phyloP scores from a whole-genome alignment of 768 basidiomycete species.

The Tephrocybe sp. region DNA sequence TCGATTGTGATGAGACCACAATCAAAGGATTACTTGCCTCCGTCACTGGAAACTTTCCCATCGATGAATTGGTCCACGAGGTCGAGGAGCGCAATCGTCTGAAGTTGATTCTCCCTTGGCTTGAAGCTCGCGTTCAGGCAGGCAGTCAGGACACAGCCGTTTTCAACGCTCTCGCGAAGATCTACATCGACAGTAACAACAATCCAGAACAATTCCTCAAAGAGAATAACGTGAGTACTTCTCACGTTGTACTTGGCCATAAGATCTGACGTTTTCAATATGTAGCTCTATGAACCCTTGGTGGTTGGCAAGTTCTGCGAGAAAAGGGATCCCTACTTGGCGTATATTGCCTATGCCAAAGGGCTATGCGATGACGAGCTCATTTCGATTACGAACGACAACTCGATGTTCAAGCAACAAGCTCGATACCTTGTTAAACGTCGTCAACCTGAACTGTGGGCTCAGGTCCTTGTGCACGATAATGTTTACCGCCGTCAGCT shows the following conservation, averaged over 20 bases:
- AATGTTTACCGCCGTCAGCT: constrained; percentile 92
- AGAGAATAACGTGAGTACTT: constrained; percentile 86
- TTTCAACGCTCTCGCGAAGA: constrained; percentile 98
- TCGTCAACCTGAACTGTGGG: constrained; percentile 94
- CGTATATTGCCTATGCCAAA: constrained; percentile 99
- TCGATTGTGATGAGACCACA: constrained; percentile 94
- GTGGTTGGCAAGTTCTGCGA: constrained; percentile 99
- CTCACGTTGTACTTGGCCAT: background rate
- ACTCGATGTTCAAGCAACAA: constrained; percentile 99
- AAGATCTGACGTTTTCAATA: constrained; percentile 5
- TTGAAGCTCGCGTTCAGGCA: constrained; percentile 90
- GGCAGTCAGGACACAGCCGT: constrained; percentile 93
- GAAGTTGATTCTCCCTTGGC: constrained; percentile 97
- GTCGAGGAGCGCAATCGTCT: constrained; percentile 95
- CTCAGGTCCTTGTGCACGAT: constrained; percentile 86
- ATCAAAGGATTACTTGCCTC: constrained; percentile 94
- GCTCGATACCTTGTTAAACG: constrained; percentile 97
- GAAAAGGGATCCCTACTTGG: constrained; percentile 95
- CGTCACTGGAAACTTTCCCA: constrained; percentile 95
- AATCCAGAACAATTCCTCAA: constrained; percentile 98
- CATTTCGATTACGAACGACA: constrained; percentile 95
- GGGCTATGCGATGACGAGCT: constrained; percentile 99
- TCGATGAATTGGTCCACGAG: constrained; percentile 96
- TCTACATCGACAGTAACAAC: constrained; percentile 97
- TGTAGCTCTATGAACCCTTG: constrained; percentile 90